Conservation (phyloP, 306 rosid genomes). For the Inga laurina region DNA sequence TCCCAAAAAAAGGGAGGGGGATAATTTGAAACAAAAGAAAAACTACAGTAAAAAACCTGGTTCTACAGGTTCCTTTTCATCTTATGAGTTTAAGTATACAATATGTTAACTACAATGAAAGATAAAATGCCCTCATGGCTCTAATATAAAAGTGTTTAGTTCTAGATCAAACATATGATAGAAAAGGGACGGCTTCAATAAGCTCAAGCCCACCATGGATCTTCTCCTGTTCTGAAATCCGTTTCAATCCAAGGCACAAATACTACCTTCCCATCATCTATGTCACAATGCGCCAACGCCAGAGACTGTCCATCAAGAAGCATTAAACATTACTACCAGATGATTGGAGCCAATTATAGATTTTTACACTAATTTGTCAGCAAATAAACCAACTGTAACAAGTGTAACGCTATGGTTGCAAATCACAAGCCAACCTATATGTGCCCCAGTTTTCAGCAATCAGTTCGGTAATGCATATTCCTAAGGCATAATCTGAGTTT, state of each 20-base stretch:
- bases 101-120: slow-evolving; percentile 4
- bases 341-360: not conserved
- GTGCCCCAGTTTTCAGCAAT: not conserved
- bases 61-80: slow-evolving; percentile 13
- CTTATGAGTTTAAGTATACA: slow-evolving; percentile 14
- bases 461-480: not conserved
- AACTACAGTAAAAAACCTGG: not conserved
- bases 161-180: slow-evolving; percentile 21
- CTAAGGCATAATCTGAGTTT: not conserved
- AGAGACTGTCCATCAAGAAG: slow-evolving; percentile 49
- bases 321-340: not conserved
- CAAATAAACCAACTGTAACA: slow-evolving; percentile 2
- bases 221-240: slow-evolving; percentile 85
- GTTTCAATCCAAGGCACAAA: slow-evolving; percentile 97
- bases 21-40: not conserved
- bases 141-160: slow-evolving; percentile 21
- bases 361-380: slow-evolving; percentile 11
- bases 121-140: slow-evolving; percentile 26
- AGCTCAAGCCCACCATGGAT: slow-evolving; percentile 87
- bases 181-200: slow-evolving; percentile 4
- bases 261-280: slow-evolving; percentile 73
- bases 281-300: slow-evolving; percentile 52
- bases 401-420: not conserved
- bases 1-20: not conserved
- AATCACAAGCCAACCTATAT: not conserved